A percentile compares a stretch with the other conserved stretches of the same genome.
phyloP scores from a whole-genome alignment of 306 rosid genomes.

The Ammopiptanthus mongolicus region DNA sequence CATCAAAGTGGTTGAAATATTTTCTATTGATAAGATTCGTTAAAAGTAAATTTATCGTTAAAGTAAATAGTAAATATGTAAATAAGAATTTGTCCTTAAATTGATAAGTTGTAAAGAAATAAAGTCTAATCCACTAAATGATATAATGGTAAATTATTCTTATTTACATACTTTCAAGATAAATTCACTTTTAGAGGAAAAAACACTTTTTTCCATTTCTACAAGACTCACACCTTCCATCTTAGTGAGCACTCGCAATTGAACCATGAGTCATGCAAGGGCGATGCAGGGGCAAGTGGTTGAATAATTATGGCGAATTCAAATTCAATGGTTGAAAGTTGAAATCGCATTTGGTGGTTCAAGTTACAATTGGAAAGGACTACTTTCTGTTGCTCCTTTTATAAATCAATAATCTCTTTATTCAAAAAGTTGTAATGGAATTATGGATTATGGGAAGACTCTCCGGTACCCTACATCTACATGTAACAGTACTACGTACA shows the following conservation, averaged over 20 bases:
- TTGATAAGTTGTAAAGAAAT: too few relatives aligned
- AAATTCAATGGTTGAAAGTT: conserved; percentile 16
- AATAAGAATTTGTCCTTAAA: too few relatives aligned
- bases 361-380: conserved; percentile 12
- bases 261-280: background rate
- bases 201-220: too few relatives aligned
- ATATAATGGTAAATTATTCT: too few relatives aligned
- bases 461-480: background rate
- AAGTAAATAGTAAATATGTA: too few relatives aligned
- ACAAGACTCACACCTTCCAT: background rate
- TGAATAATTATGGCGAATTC: conserved; percentile 16
- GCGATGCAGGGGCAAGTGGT: conserved; percentile 7
- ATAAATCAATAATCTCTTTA: conserved; percentile 17
- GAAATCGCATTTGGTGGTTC: conserved; percentile 19
- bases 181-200: too few relatives aligned
- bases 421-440: conserved; percentile 18
- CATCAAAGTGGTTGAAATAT: background rate
- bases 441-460: background rate
- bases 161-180: too few relatives aligned
- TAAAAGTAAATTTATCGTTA: too few relatives aligned
- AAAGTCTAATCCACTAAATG: too few relatives aligned
- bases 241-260: background rate
- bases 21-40: background rate
- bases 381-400: background rate
- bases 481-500: background rate